Evolutionary conservation across 768 basidiomycete genomes (phyloP).

Genomic region (Trametes cubensis): DNA sequence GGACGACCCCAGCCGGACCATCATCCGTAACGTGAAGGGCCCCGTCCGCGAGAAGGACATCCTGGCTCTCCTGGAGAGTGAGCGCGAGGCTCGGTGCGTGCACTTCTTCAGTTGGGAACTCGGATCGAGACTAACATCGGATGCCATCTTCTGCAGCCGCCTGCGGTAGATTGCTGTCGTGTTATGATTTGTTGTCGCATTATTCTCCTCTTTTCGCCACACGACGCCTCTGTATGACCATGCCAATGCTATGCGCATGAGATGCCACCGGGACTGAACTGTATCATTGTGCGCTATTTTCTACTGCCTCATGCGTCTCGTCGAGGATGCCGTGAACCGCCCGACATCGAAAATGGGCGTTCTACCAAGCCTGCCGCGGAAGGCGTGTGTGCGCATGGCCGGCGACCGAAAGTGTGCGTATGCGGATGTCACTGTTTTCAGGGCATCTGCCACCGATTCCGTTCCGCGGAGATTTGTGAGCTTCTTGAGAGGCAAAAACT

Average conservation of each 20-base stretch:
- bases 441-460: background rate
- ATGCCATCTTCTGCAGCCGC: conserved; percentile 15
- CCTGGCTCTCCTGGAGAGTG: conserved; percentile 93
- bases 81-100: conserved; percentile 98
- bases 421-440: background rate
- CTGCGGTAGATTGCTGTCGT: conserved; percentile 26
- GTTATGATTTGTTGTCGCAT: conserved; percentile 22
- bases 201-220: conserved; percentile 20
- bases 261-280: conserved; percentile 7
- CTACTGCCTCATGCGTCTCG: background rate
- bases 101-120: background rate
- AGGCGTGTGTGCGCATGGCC: background rate
- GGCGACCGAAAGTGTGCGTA: background rate
- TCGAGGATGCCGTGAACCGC: background rate
- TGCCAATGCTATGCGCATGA: conserved; percentile 30
- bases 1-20: conserved; percentile 93
- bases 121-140: background rate
- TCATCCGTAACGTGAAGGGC: conserved; percentile 99
- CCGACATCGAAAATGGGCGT: conserved; percentile 2
- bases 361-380: background rate
- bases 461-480: background rate
- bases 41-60: conserved; percentile 97
- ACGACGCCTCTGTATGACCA: conserved; percentile 29
- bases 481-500: background rate
- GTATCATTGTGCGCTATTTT: conserved; percentile 2